Percentiles rank a stretch among this genome's conserved stretches.
Evolutionary conservation across 495 filamentous ascomycete genomes (phyloP).

Genomic region (Daldinia childiae): DNA sequence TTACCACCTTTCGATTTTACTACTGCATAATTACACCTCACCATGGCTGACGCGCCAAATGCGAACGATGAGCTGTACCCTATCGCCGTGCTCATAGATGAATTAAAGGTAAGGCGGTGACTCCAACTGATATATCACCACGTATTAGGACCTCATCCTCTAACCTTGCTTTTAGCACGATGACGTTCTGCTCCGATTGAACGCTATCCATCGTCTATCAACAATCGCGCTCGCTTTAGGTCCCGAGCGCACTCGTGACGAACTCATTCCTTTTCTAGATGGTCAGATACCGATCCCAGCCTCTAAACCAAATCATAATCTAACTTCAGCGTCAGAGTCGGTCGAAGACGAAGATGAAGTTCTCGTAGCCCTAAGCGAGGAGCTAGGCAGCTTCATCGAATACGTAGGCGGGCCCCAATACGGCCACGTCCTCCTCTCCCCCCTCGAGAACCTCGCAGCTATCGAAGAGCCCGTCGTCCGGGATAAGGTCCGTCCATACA

Average conservation of each 20-base stretch:
- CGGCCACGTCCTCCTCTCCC: slow-evolving; percentile 95
- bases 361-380: slow-evolving; percentile 93
- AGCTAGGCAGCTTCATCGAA: slow-evolving; percentile 94
- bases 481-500: slow-evolving; percentile 76
- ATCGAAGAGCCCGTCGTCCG: slow-evolving; percentile 98
- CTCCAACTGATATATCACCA: slow-evolving; percentile 12
- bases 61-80: slow-evolving; percentile 96
- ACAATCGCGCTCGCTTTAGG: slow-evolving; percentile 97
- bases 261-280: slow-evolving; percentile 98
- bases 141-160: slow-evolving; percentile 18
- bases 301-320: slow-evolving; percentile 35
- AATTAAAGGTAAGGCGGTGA: slow-evolving; percentile 83
- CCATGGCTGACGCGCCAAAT: slow-evolving; percentile 65
- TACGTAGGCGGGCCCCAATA: slow-evolving; percentile 94
- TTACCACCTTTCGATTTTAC: neutral
- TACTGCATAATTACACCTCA: slow-evolving; percentile 44
- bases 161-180: slow-evolving; percentile 74
- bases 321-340: slow-evolving; percentile 71
- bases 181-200: slow-evolving; percentile 95
- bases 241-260: slow-evolving; percentile 93
- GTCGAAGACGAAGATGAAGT: slow-evolving; percentile 99
- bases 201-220: slow-evolving; percentile 96
- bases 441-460: slow-evolving; percentile 95
- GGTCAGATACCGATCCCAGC: slow-evolving; percentile 64
- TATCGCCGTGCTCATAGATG: slow-evolving; percentile 98